Percentiles rank a stretch among this genome's conserved stretches.
These are phyloP conservation scores for Fagopyrum tataricum DNA, from an alignment of 148 eudicot genomes.

Conservation along the genomic window DNA sequence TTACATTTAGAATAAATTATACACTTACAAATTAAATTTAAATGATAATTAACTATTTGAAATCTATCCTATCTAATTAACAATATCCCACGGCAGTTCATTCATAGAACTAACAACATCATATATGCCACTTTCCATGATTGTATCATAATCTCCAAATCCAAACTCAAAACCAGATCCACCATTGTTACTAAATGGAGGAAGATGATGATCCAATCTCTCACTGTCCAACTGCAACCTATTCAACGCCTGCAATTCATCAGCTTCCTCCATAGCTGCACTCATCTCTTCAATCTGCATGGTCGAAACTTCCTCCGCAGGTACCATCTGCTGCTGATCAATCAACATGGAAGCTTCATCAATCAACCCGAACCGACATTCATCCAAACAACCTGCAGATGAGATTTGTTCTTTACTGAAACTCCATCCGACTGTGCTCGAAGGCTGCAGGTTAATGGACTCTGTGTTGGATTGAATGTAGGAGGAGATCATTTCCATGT, in stretches of 20 bases:
- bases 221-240: conserved; percentile 1
- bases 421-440: background rate
- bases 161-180: conserved; percentile 7
- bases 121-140: background rate
- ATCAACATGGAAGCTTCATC: background rate
- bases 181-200: background rate
- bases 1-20: conserved; percentile 1
- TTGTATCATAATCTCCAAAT: conserved; percentile 2
- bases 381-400: background rate
- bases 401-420: background rate
- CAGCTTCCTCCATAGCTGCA: background rate
- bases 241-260: background rate
- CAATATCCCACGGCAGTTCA: conserved; percentile 10
- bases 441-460: background rate
- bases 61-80: background rate
- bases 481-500: background rate
- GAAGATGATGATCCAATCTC: background rate
- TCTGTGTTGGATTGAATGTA: background rate
- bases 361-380: background rate
- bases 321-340: background rate
- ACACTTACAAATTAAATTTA: background rate
- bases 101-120: conserved; percentile 7
- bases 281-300: background rate
- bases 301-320: background rate
- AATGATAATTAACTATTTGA: background rate